Conservation (phyloP, 2,329 filamentous ascomycete species). For the Sporothrix schenckii region DNA sequence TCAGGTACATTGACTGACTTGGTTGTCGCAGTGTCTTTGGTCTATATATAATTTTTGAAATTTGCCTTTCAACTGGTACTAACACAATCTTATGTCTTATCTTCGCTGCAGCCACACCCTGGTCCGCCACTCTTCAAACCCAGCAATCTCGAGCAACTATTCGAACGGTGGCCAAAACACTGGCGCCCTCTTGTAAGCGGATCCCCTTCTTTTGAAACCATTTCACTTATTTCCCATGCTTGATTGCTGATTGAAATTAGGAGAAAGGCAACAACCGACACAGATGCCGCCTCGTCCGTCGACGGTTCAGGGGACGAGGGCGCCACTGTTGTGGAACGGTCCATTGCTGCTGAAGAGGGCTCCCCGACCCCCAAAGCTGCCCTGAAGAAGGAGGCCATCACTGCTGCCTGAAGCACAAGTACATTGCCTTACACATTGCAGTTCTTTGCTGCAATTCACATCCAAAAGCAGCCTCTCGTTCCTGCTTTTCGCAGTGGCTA, state of each 20-base stretch:
- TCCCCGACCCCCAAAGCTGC: constrained; percentile 27
- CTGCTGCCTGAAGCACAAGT: not conserved
- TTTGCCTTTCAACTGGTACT: not conserved
- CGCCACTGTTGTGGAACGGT: constrained; percentile 57
- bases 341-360: constrained; percentile 43
- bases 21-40: not conserved
- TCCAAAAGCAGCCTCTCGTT: not conserved
- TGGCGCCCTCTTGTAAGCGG: not conserved
- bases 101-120: not conserved
- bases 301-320: constrained; percentile 55
- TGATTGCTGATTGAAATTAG: constrained; percentile 26
- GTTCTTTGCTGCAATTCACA: not conserved
- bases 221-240: not conserved
- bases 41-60: not conserved
- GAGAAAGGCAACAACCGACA: constrained; percentile 49
- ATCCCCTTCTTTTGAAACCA: not conserved
- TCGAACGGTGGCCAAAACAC: not conserved
- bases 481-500: not conserved
- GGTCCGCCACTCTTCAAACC: constrained; percentile 23
- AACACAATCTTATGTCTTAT: not conserved
- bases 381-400: constrained; percentile 8
- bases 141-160: constrained; percentile 5
- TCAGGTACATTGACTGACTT: constrained; percentile 37
- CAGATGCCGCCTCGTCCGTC: constrained; percentile 51
- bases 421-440: not conserved